phyloP scores from a whole-genome alignment of 1,284 basidiomycete genomes.

The Neotropicomus parvogracilis region DNA sequence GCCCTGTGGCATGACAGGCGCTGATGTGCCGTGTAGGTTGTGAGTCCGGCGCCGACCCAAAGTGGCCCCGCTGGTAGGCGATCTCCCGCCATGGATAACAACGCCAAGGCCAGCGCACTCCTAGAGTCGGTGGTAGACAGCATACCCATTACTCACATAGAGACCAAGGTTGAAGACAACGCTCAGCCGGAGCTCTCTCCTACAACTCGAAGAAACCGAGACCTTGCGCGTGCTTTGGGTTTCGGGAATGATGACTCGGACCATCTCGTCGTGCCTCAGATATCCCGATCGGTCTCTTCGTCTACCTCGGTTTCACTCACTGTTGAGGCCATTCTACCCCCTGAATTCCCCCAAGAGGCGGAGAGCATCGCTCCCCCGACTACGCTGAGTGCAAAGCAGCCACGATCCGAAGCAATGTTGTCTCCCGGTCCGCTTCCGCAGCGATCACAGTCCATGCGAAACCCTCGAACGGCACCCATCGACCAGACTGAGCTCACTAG shows the following conservation, averaged over 20 bases:
- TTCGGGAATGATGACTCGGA: conserved; percentile 49
- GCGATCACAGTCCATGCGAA: conserved; percentile 34
- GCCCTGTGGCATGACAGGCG: conserved; percentile 3
- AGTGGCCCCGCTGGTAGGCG: conserved; percentile 26
- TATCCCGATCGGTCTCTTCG: conserved; percentile 19
- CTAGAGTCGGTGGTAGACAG: conserved; percentile 67
- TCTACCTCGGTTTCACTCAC: conserved; percentile 29
- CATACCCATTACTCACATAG: conserved; percentile 43
- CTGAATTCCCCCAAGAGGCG: conserved; percentile 19
- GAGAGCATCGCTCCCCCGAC: conserved; percentile 18
- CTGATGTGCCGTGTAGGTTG: conserved; percentile 40
- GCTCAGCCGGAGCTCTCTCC: conserved; percentile 40
- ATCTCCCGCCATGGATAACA: conserved; percentile 41
- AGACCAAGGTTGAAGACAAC: conserved; percentile 26
- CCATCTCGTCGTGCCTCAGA: conserved; percentile 21
- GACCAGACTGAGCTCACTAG: conserved; percentile 52
- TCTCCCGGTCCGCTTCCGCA: conserved; percentile 28
- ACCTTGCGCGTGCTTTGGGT: conserved; percentile 63
- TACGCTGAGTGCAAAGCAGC: conserved; percentile 7
- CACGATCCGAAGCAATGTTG: conserved; percentile 4
- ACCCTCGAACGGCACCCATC: conserved; percentile 38
- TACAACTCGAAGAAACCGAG: conserved; percentile 58
- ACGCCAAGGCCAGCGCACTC: conserved; percentile 58
- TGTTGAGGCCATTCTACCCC: conserved; percentile 28
- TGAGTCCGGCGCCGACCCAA: conserved; percentile 46